A percentile compares a stretch with the other conserved stretches of the same genome.
These are phyloP conservation scores for Lecanoromycetidae sp. DNA, from an alignment of 2,329 filamentous ascomycete genomes.

Conservation along the genomic window DNA sequence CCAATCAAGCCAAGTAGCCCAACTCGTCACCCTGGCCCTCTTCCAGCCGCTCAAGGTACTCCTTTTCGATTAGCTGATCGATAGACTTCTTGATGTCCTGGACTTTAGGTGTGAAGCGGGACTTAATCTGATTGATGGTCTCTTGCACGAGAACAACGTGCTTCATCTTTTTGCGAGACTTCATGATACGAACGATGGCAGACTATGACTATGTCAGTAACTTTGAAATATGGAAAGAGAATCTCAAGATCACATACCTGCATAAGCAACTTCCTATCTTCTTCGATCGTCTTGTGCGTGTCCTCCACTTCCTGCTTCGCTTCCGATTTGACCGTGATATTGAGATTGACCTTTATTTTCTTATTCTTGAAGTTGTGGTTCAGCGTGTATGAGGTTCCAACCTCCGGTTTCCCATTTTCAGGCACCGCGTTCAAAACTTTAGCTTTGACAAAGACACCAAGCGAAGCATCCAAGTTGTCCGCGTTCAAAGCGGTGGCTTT, in stretches of 20 bases:
- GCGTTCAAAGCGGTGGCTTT: slow-evolving; percentile 65
- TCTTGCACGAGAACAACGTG: slow-evolving; percentile 88
- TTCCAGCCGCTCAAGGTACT: slow-evolving; percentile 79
- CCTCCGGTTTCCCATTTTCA: slow-evolving; percentile 60
- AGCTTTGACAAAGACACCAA: slow-evolving; percentile 81
- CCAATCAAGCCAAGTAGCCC: slow-evolving; percentile 70
- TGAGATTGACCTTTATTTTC: slow-evolving; percentile 94
- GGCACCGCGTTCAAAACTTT: slow-evolving; percentile 69
- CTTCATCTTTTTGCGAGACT: slow-evolving; percentile 98
- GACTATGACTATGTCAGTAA: slow-evolving; percentile 46
- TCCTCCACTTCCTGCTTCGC: slow-evolving; percentile 93
- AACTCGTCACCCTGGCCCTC: slow-evolving; percentile 93
- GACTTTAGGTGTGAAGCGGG: slow-evolving; percentile 84
- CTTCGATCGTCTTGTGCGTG: slow-evolving; percentile 98
- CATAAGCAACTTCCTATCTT: slow-evolving; percentile 89
- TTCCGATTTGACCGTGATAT: slow-evolving; percentile 88
- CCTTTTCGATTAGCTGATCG: slow-evolving; percentile 95
- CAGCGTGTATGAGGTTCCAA: slow-evolving; percentile 67
- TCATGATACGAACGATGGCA: slow-evolving; percentile 98
- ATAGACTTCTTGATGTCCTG: slow-evolving; percentile 99
- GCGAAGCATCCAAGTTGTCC: slow-evolving; percentile 75
- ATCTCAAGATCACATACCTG: slow-evolving; percentile 50
- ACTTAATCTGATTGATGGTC: slow-evolving; percentile 88
- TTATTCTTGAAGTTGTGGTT: slow-evolving; percentile 98
- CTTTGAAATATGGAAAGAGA: not conserved